phyloP scores from a whole-genome alignment of 2,329 filamentous ascomycete genomes.

The Talaromyces verruculosus region DNA sequence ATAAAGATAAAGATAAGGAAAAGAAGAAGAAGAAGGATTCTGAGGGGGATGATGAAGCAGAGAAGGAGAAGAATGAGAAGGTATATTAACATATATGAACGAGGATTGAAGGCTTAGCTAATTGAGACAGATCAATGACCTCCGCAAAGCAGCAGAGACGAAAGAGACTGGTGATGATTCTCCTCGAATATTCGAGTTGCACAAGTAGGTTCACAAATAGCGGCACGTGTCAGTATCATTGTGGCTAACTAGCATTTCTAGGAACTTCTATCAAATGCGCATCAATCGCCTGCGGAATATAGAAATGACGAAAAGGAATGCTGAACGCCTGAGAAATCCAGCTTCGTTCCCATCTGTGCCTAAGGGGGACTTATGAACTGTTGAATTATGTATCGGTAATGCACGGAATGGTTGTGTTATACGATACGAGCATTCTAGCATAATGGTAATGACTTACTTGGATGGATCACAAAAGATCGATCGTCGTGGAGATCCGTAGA shows the following conservation, averaged over 20 bases:
- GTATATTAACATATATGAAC: slow-evolving; percentile 32
- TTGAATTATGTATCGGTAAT: too few relatives aligned
- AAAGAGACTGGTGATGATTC: slow-evolving; percentile 57
- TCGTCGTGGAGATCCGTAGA: too few relatives aligned
- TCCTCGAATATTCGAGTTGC: slow-evolving; percentile 78
- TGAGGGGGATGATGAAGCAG: slow-evolving; percentile 28
- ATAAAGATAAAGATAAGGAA: slow-evolving; percentile 45
- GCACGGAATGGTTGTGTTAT: too few relatives aligned
- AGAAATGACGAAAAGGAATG: slow-evolving; percentile 77
- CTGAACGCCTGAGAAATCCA: slow-evolving; percentile 75
- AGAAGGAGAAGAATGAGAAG: slow-evolving; percentile 56
- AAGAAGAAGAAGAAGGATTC: slow-evolving; percentile 37
- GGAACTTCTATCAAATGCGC: slow-evolving; percentile 82
- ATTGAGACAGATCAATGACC: slow-evolving; percentile 36
- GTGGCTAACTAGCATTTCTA: slow-evolving; percentile 37
- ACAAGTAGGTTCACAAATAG: slow-evolving; percentile 59
- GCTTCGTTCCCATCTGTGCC: slow-evolving; percentile 84
- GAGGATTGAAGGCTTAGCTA: not conserved
- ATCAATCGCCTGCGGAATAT: slow-evolving; percentile 73
- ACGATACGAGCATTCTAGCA: too few relatives aligned
- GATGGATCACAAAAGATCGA: too few relatives aligned
- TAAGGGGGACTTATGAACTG: slow-evolving; percentile 50
- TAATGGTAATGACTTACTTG: too few relatives aligned
- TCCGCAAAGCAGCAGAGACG: slow-evolving; percentile 38
- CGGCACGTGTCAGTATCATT: not conserved